These are phyloP conservation scores for Phytophthora fragariaefolia DNA, from an alignment of 352 stramenopile species.

Conservation along the genomic window DNA sequence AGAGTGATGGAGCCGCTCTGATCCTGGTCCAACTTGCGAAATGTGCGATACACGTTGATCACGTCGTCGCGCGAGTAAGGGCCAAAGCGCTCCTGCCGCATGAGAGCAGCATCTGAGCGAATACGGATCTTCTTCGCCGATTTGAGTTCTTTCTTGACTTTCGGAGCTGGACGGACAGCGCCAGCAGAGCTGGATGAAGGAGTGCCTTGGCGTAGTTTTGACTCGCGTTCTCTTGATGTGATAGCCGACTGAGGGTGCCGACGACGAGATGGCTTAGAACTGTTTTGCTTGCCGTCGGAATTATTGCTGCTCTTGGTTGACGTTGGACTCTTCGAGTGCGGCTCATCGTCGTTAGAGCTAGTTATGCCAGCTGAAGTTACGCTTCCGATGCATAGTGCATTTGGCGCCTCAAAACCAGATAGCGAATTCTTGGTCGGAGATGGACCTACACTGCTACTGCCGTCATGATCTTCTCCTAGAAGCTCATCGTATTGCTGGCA, in stretches of 20 bases:
- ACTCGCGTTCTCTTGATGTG: slow-evolving; percentile 13
- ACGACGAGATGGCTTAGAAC: slow-evolving; percentile 7
- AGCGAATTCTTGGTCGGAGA: background rate
- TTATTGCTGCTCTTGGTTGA: background rate
- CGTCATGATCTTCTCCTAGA: slow-evolving; percentile 36
- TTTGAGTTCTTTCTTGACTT: slow-evolving; percentile 32
- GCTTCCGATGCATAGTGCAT: background rate
- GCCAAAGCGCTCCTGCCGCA: slow-evolving; percentile 71
- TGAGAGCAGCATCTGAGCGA: slow-evolving; percentile 62
- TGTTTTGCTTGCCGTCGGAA: slow-evolving; percentile 35
- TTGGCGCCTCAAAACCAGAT: background rate
- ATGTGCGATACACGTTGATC: slow-evolving; percentile 76
- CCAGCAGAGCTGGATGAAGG: slow-evolving; percentile 32
- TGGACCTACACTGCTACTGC: slow-evolving; percentile 17
- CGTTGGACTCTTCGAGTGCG: background rate
- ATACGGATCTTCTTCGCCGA: slow-evolving; percentile 71
- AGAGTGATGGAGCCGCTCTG: slow-evolving; percentile 72
- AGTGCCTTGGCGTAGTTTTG: slow-evolving; percentile 21
- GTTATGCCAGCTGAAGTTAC: background rate
- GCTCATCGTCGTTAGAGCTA: background rate
- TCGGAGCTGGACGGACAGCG: slow-evolving; percentile 9
- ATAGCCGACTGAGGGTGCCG: slow-evolving; percentile 30
- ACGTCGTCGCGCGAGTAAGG: slow-evolving; percentile 72
- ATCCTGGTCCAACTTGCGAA: slow-evolving; percentile 76
- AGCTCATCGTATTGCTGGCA: slow-evolving; percentile 57